Percentiles rank a stretch among this genome's conserved stretches.
These are phyloP conservation scores for Phanerodontia chrysosporium DNA, from an alignment of 768 basidiomycete genomes.

Conservation along the genomic window DNA sequence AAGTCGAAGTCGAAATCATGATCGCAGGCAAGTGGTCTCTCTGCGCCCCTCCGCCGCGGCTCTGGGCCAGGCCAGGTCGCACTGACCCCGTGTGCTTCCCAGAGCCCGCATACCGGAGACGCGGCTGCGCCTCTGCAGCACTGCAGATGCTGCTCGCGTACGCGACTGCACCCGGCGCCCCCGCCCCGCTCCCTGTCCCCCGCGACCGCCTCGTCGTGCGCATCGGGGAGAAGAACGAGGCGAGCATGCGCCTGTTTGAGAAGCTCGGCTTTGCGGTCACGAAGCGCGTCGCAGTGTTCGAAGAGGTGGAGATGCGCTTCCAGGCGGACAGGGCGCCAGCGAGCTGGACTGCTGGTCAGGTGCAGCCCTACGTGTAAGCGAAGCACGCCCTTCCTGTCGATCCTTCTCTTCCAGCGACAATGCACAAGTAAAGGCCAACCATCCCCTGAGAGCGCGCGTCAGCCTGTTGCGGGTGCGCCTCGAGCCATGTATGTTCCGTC, in stretches of 20 bases:
- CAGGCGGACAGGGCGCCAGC: not conserved
- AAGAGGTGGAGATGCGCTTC: slow-evolving; percentile 77
- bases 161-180: slow-evolving; percentile 36
- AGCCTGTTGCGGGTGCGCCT: too few relatives aligned
- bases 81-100: slow-evolving; percentile 1
- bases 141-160: slow-evolving; percentile 67
- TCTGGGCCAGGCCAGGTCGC: not conserved
- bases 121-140: slow-evolving; percentile 60
- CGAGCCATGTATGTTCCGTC: too few relatives aligned
- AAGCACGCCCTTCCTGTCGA: too few relatives aligned
- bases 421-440: too few relatives aligned
- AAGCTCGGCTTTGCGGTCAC: slow-evolving; percentile 71
- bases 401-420: too few relatives aligned
- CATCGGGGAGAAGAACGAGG: slow-evolving; percentile 62
- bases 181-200: slow-evolving; percentile 37
- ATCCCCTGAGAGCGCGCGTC: too few relatives aligned
- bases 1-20: slow-evolving; percentile 90
- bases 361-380: not conserved
- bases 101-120: slow-evolving; percentile 67
- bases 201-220: slow-evolving; percentile 57
- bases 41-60: not conserved
- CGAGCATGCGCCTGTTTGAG: slow-evolving; percentile 71
- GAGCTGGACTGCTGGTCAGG: slow-evolving; percentile 15
- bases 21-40: slow-evolving; percentile 66
- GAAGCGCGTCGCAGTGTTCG: slow-evolving; percentile 69